Base-by-base conservation (phyloP, 768 basidiomycete genomes). In the Tylopilus intermedius region DNA sequence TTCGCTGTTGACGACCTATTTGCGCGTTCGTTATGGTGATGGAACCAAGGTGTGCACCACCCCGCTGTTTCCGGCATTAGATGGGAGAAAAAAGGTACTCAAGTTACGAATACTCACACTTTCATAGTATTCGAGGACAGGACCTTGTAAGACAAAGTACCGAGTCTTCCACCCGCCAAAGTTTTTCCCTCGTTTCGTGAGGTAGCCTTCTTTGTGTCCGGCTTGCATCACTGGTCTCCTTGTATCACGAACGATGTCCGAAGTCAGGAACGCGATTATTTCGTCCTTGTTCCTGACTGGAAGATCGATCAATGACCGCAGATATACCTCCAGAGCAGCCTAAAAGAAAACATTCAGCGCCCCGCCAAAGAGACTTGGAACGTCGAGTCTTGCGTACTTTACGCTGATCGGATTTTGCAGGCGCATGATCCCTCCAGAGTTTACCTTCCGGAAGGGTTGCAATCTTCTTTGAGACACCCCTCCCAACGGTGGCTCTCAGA, bases 101-200 rank as follows among this genome's bases (percentile, higher is more conserved):
- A 45, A 21, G 41, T 45, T 45, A 47, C 33, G 30, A 29, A 54
- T n/a, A 82, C 93, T 74, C 71, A 97, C 95, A 62, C 83, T 86
- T 71, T 98, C 96, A 62, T 90, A 99, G 70, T 98, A 99, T 64
- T 95, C 91, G 47, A 98, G 76, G 2, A 88, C 80, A 3, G 91
- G 86, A 0, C 94, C 93, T 68, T 91, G 87, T 24, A 97, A 76
- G 8, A 97, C 92, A 62, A 98, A 98, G 70, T 85, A 99, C 40
- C 96, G 79, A 24, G 92, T 92, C 66, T 95, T 94, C 95, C 92
- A 94, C 2, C 95, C 94, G 42, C 96, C 96, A 71, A 98, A 97
- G 64, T 92, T 96, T 75, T 97, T 93, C 21, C 94, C 94, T 53
- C 93, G 80, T 72, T 97, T 97, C 18, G 95, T 97, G 33, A 96